These are phyloP conservation scores for Moesziomyces aphidis DNA, from an alignment of 1,284 basidiomycete species.

Conservation along the genomic window DNA sequence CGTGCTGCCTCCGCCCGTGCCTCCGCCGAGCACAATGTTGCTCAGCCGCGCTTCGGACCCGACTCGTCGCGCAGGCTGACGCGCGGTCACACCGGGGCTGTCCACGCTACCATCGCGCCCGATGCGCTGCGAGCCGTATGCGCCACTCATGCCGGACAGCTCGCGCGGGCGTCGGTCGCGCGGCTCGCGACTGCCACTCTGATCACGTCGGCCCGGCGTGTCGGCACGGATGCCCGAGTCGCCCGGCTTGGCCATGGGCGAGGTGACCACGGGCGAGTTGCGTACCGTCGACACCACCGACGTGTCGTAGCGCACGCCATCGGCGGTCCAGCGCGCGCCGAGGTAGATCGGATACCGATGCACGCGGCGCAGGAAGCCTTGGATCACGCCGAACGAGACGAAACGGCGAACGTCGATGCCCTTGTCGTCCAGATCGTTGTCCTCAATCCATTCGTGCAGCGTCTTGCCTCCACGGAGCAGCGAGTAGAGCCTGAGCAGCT, in stretches of 20 bases:
- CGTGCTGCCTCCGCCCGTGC: constrained; percentile 9
- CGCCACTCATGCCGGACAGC: constrained; percentile 36
- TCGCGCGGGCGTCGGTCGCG: constrained; percentile 39
- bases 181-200: constrained; percentile 48
- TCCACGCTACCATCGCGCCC: constrained; percentile 41
- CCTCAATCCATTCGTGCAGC: constrained; percentile 88
- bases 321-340: constrained; percentile 8
- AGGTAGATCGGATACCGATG: constrained; percentile 89
- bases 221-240: constrained; percentile 13
- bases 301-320: constrained; percentile 15
- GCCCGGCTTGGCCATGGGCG: constrained; percentile 19
- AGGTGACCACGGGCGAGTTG: constrained; percentile 36
- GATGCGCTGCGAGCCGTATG: constrained; percentile 31
- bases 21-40: constrained; percentile 14
- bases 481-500: constrained; percentile 85
- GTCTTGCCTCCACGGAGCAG: constrained; percentile 85
- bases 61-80: constrained; percentile 9
- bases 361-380: constrained; percentile 91
- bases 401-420: constrained; percentile 93
- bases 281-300: constrained; percentile 30
- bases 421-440: constrained; percentile 72
- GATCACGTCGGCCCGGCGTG: constrained; percentile 5
- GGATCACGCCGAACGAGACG: constrained; percentile 98
- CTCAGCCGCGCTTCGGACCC: constrained; percentile 27
- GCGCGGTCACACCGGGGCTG: constrained; percentile 27